Percentiles rank a stretch among this genome's conserved stretches.
Conservation (phyloP, 1,284 basidiomycete species). For the Boletus holoroseus region DNA sequence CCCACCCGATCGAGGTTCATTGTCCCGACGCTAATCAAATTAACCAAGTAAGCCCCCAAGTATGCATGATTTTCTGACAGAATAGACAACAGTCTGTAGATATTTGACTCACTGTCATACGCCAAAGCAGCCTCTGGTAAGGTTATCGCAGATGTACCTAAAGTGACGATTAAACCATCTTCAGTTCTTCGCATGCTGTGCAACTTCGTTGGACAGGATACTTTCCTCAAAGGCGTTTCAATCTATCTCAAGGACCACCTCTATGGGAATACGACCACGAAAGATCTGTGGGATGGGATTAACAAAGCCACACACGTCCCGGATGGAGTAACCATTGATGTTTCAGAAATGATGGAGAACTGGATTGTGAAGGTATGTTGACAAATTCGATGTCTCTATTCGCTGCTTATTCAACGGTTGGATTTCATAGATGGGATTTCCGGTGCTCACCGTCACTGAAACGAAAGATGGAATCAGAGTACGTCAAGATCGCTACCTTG, state of each 20-base stretch:
- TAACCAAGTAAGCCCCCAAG: slow-evolving; percentile 51
- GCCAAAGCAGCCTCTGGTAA: slow-evolving; percentile 79
- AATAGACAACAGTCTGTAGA: slow-evolving; percentile 38
- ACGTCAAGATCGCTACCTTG: slow-evolving; percentile 90
- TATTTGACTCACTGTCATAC: slow-evolving; percentile 84
- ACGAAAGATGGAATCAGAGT: slow-evolving; percentile 63
- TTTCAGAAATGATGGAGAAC: slow-evolving; percentile 82
- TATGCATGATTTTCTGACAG: not conserved
- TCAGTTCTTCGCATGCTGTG: slow-evolving; percentile 90
- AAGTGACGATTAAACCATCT: slow-evolving; percentile 4
- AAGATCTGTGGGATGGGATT: slow-evolving; percentile 89
- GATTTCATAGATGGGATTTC: slow-evolving; percentile 66
- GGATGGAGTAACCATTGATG: slow-evolving; percentile 44
- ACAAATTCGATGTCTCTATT: not conserved
- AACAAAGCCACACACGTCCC: slow-evolving; percentile 60
- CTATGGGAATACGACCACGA: slow-evolving; percentile 82
- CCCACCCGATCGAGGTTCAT: slow-evolving; percentile 93
- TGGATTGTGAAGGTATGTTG: slow-evolving; percentile 78
- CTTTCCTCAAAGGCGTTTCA: slow-evolving; percentile 82
- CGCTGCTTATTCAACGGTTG: not conserved
- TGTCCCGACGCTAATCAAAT: slow-evolving; percentile 86
- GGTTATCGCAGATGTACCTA: slow-evolving; percentile 4
- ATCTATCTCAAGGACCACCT: slow-evolving; percentile 87
- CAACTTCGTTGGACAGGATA: slow-evolving; percentile 84
- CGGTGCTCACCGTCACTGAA: slow-evolving; percentile 85